Evolutionary conservation across 768 basidiomycete genomes (phyloP).

Genomic region (Lactifluus echinatus): DNA sequence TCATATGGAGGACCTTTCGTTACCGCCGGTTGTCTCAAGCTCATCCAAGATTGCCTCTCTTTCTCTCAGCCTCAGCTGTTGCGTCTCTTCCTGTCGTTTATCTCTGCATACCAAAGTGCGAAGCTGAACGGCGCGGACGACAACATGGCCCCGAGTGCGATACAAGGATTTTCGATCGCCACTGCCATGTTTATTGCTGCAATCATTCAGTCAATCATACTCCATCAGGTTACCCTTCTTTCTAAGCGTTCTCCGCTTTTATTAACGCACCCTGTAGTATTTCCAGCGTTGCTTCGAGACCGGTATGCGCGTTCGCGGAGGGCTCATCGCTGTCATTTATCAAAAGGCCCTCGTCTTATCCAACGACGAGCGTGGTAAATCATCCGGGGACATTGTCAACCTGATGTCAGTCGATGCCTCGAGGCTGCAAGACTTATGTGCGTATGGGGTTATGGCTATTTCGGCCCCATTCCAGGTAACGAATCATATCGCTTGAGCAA

Average conservation of each 20-base stretch:
- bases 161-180: slow-evolving; percentile 73
- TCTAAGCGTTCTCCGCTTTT: background rate
- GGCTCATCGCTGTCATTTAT: slow-evolving; percentile 80
- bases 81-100: slow-evolving; percentile 69
- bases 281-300: slow-evolving; percentile 79
- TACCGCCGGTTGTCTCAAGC: slow-evolving; percentile 54
- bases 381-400: slow-evolving; percentile 91
- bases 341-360: slow-evolving; percentile 79
- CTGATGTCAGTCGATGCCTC: slow-evolving; percentile 84
- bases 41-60: slow-evolving; percentile 69
- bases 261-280: slow-evolving; percentile 40
- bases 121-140: slow-evolving; percentile 28
- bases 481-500: background rate
- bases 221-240: slow-evolving; percentile 57
- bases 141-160: slow-evolving; percentile 27
- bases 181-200: slow-evolving; percentile 73
- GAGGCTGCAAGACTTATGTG: slow-evolving; percentile 70
- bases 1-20: slow-evolving; percentile 76
- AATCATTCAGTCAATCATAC: slow-evolving; percentile 64
- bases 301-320: slow-evolving; percentile 91
- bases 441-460: slow-evolving; percentile 75
- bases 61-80: slow-evolving; percentile 88
- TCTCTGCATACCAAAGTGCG: slow-evolving; percentile 61
- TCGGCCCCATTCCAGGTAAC: slow-evolving; percentile 78
- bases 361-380: slow-evolving; percentile 72